These are phyloP conservation scores for Torulaspora gathmanii DNA, from an alignment of 805 yeast species.

Conservation along the genomic window DNA sequence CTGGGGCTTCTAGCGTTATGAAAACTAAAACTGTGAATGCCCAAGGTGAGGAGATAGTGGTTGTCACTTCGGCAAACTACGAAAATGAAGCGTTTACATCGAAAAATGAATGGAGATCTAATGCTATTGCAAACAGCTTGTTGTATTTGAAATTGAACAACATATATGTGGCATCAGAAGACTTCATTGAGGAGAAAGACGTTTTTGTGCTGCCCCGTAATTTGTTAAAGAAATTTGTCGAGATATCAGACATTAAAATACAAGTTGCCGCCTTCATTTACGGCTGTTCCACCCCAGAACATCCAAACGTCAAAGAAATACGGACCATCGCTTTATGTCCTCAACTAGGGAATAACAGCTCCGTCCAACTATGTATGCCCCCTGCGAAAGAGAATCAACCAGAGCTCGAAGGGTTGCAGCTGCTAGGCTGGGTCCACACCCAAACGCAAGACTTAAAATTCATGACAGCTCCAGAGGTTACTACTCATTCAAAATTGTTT, in stretches of 20 bases:
- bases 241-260: conserved; percentile 71
- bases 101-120: conserved; percentile 82
- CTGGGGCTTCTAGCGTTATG: conserved; percentile 62
- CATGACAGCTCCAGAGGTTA: conserved; percentile 67
- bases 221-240: conserved; percentile 68
- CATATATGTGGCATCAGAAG: conserved; percentile 67
- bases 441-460: conserved; percentile 60
- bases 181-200: conserved; percentile 49
- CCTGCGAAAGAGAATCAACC: conserved; percentile 29
- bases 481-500: conserved; percentile 46
- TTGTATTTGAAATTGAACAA: conserved; percentile 71
- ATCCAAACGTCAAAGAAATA: conserved; percentile 71
- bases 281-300: conserved; percentile 75
- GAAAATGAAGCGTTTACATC: conserved; percentile 83
- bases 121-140: conserved; percentile 75
- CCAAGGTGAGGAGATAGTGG: conserved; percentile 93
- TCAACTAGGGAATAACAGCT: conserved; percentile 70
- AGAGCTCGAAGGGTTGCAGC: conserved; percentile 54
- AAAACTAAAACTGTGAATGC: conserved; percentile 82
- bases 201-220: conserved; percentile 84
- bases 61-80: conserved; percentile 85
- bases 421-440: conserved; percentile 94
- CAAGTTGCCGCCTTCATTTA: conserved; percentile 79
- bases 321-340: conserved; percentile 74
- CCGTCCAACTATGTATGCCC: conserved; percentile 54